Conservation (phyloP, 371 early-diverging fungal species). For the Syncephalastrum contaminatum region DNA sequence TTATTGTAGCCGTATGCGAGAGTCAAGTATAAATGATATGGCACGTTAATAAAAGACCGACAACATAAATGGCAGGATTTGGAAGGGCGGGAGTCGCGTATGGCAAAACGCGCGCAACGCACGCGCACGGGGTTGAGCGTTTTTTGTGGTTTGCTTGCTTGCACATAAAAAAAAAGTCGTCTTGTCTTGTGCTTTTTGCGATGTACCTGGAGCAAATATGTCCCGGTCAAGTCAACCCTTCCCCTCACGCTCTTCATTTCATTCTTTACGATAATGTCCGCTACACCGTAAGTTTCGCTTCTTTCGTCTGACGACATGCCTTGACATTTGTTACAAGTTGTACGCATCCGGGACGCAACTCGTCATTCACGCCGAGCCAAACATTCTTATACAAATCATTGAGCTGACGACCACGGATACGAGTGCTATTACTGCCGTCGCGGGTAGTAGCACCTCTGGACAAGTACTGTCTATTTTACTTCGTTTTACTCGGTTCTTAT, state of each 20-base stretch:
- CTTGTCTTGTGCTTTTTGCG: neutral
- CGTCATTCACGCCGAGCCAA: constrained; percentile 46
- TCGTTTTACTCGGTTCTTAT: neutral
- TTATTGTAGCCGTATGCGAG: too few species aligned
- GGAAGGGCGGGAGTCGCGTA: too few species aligned
- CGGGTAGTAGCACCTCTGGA: constrained; percentile 33
- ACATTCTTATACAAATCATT: constrained; percentile 42
- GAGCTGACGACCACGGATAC: constrained; percentile 7
- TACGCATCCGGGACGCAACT: constrained; percentile 51
- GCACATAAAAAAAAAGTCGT: too few species aligned
- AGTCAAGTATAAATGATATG: too few species aligned
- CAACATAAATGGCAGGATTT: too few species aligned
- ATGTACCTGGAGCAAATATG: constrained; percentile 67
- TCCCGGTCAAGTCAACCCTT: constrained; percentile 62
- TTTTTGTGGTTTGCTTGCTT: too few species aligned
- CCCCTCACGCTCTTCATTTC: constrained; percentile 51
- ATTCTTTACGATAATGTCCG: constrained; percentile 45
- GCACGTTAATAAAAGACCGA: too few species aligned
- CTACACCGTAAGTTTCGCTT: constrained; percentile 50
- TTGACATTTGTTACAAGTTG: constrained; percentile 23
- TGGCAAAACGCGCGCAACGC: too few species aligned
- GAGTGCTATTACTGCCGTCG: constrained; percentile 29
- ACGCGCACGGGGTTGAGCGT: too few species aligned
- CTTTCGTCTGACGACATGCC: neutral
- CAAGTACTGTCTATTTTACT: constrained; percentile 23